Conservation (phyloP, 1,284 basidiomycete genomes). For the Ustilago tritici region DNA sequence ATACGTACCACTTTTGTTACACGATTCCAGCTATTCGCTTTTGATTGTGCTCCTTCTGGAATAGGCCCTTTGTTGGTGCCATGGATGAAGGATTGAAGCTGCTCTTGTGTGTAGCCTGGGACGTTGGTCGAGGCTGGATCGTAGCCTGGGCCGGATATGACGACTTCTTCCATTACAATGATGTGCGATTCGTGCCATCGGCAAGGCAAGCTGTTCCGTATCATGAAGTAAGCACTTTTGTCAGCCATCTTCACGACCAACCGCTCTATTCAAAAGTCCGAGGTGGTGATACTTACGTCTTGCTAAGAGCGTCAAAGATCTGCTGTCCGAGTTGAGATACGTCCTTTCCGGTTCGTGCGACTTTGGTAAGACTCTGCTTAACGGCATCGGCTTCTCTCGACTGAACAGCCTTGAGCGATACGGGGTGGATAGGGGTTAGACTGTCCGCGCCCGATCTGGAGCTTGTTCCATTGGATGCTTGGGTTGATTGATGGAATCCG, state of each 20-base stretch:
- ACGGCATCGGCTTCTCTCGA: conserved; percentile 54
- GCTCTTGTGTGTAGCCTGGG: conserved; percentile 50
- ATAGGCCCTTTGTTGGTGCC: conserved; percentile 33
- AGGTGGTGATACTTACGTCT: conserved; percentile 58
- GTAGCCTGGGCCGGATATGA: conserved; percentile 61
- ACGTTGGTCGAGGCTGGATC: conserved; percentile 60
- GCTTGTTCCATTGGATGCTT: conserved; percentile 12
- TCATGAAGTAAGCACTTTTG: background rate
- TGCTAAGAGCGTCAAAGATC: conserved; percentile 66
- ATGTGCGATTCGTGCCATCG: conserved; percentile 68
- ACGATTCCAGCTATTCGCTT: conserved; percentile 62
- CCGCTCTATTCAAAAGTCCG: no score
- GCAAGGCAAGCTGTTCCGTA: conserved; percentile 55
- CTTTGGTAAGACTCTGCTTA: conserved; percentile 50
- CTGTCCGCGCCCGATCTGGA: conserved; percentile 10
- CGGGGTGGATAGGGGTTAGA: conserved; percentile 41
- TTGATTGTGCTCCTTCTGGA: conserved; percentile 53
- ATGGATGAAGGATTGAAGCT: conserved; percentile 52
- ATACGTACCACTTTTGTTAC: conserved; percentile 64
- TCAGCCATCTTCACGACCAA: background rate
- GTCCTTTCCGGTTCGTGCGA: conserved; percentile 54
- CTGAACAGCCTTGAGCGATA: conserved; percentile 51
- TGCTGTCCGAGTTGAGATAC: conserved; percentile 58
- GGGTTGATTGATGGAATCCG: conserved; percentile 31
- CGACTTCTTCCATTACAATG: conserved; percentile 68